Base-by-base conservation (phyloP, 495 filamentous ascomycete genomes). In the Delitschia confertaspora region DNA sequence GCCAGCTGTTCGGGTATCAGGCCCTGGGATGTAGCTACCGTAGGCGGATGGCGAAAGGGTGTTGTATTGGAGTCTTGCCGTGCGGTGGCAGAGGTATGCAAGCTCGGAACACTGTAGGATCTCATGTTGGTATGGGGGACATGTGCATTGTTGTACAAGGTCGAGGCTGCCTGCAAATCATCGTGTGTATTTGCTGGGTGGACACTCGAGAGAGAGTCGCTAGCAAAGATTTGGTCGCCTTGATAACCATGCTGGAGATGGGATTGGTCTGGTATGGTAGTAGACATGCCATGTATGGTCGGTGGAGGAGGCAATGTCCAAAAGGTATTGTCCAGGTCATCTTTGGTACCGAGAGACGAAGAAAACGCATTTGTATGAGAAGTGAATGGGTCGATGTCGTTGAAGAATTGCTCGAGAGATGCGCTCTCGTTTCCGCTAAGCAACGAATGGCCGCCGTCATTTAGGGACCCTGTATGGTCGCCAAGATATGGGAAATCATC, bases 181-280 rank as follows among this genome's bases (percentile, higher is more conserved):
- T 47, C 37, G 9, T 47, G 34, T 3, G 45, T 45, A 19, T 33
- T 40, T 4, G 33, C 21, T 9, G 40, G 25, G 20, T 47, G 37
- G 36, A 6, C 16, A 10, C 19, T 38, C 14, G 23, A 32, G 33
- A 36, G 20, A 27, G 43, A 6, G 20, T 31, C 30, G 18, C 29
- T 23, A 7, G 6, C 18, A 20, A 53, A 48, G 32, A 17, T 26
- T 13, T 47, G 37, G 10, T 47, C 49, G 38, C 16, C 13, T 25
- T 43, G 23, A 21, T 42, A 43, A 31, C 25, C 31, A n/a, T 42
- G 32, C 38, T 49, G 31, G 3, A 48, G 40, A 13, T 49, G 51
- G 3, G 51, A 19, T 22, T 49, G 45, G 35, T 49, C 41, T 30
- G 45, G 35, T 14, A 55, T 41, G n/a, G 51, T 55, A 22, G 51